A percentile compares a stretch with the other conserved stretches of the same genome.
phyloP scores from a whole-genome alignment of 768 basidiomycete species.

The Termitomyces sp. region DNA sequence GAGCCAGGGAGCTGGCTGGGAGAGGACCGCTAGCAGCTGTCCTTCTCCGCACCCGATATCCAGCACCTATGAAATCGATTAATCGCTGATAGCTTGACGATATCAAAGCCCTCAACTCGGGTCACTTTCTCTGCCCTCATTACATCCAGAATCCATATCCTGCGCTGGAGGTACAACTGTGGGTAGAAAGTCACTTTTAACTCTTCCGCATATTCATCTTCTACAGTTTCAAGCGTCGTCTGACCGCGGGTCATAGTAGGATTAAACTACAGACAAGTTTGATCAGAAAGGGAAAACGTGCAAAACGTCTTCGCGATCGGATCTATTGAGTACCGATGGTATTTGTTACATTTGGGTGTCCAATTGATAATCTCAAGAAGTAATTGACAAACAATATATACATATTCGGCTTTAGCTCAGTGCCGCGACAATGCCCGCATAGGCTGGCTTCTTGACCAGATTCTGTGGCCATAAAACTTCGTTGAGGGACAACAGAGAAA shows the following conservation, averaged over 20 bases:
- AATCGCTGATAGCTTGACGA: not conserved
- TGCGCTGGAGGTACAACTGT: constrained; percentile 60
- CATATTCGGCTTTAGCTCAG: not conserved
- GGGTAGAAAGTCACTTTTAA: constrained; percentile 63
- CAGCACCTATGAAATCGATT: constrained; percentile 45
- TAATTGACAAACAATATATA: not conserved
- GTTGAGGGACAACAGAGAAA: not conserved
- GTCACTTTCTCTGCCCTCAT: constrained; percentile 53
- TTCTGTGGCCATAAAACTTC: constrained; percentile 20
- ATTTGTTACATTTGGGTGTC: not conserved
- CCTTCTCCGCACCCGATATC: constrained; percentile 88
- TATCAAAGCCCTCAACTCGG: constrained; percentile 36
- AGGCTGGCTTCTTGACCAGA: constrained; percentile 39
- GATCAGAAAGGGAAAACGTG: not conserved
- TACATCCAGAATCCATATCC: constrained; percentile 65
- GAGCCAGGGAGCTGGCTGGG: constrained; percentile 73
- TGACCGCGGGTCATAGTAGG: not conserved
- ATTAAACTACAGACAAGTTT: not conserved
- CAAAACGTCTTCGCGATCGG: not conserved
- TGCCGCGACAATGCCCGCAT: constrained; percentile 37
- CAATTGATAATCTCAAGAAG: not conserved
- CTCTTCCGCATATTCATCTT: constrained; percentile 23
- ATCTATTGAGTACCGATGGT: not conserved
- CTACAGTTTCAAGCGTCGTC: constrained; percentile 5
- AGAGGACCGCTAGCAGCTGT: constrained; percentile 60